These are phyloP conservation scores for Sugiyamaella paludigena DNA, from an alignment of 1,139 yeast genomes.

Conservation along the genomic window DNA sequence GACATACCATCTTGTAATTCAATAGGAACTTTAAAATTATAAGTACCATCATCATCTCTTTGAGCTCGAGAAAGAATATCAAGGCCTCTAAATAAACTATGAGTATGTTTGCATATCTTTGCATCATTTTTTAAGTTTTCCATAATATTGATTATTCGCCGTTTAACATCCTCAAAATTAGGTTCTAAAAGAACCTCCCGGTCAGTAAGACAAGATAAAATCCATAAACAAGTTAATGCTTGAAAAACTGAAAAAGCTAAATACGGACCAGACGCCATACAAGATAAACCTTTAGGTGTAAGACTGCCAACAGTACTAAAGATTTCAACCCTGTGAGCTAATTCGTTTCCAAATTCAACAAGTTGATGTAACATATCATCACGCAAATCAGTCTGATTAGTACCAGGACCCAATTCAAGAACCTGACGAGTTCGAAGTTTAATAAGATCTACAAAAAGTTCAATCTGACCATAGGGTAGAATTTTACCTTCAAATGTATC, in stretches of 20 bases:
- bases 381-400: slow-evolving; percentile 1
- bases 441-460: slow-evolving; percentile 8
- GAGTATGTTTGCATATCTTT: slow-evolving; percentile 12
- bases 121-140: slow-evolving; percentile 7
- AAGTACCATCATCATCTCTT: slow-evolving; percentile 8
- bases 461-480: slow-evolving; percentile 16
- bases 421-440: slow-evolving; percentile 12
- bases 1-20: slow-evolving; percentile 10
- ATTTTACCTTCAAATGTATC: slow-evolving; percentile 11
- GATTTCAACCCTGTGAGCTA: slow-evolving; percentile 11
- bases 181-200: slow-evolving; percentile 9
- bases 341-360: slow-evolving; percentile 3
- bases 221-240: slow-evolving; percentile 13
- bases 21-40: slow-evolving; percentile 6
- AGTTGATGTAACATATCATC: slow-evolving; percentile 4
- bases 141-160: slow-evolving; percentile 2
- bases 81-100: slow-evolving; percentile 9
- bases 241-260: slow-evolving; percentile 12
- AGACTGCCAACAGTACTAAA: slow-evolving; percentile 9
- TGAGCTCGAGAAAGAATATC: slow-evolving; percentile 10
- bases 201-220: slow-evolving; percentile 6
- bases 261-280: slow-evolving; percentile 9
- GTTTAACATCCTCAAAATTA: slow-evolving; percentile 6
- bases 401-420: slow-evolving; percentile 7
- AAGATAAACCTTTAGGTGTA: slow-evolving; percentile 9